Evolutionary conservation across 768 basidiomycete genomes (phyloP).

Genomic region (Inosperma sp.): DNA sequence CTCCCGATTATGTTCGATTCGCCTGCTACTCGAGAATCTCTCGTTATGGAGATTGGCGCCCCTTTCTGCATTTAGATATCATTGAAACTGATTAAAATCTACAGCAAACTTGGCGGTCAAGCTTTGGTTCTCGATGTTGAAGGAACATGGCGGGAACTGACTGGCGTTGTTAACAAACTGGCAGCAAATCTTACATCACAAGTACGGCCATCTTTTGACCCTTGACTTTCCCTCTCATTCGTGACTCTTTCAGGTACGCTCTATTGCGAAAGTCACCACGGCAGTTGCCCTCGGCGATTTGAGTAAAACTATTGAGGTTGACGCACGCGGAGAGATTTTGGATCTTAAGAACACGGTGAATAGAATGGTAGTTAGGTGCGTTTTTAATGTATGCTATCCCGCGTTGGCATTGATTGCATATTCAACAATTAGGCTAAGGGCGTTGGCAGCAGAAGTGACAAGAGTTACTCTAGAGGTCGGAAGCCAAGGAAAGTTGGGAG

Average conservation of each 20-base stretch:
- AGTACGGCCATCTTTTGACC: conserved; percentile 21
- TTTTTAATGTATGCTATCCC: not conserved
- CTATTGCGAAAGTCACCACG: conserved; percentile 89
- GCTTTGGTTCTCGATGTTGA: conserved; percentile 84
- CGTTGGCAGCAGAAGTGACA: conserved; percentile 77
- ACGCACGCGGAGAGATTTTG: conserved; percentile 84
- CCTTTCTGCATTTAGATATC: conserved; percentile 3
- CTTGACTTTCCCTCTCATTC: not conserved
- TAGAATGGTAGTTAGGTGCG: conserved; percentile 51
- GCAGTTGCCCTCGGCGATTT: conserved; percentile 90
- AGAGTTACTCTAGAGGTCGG: conserved; percentile 83
- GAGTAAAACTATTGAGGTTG: conserved; percentile 87
- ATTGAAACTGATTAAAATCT: not conserved
- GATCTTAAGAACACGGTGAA: conserved; percentile 69
- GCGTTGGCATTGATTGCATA: not conserved
- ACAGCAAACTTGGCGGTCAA: conserved; percentile 81
- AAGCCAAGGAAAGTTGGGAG: conserved; percentile 84
- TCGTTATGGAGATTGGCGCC: not conserved
- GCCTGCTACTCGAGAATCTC: not conserved
- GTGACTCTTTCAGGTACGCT: conserved; percentile 50
- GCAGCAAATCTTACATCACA: conserved; percentile 78
- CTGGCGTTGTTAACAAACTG: conserved; percentile 77
- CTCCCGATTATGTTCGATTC: not conserved
- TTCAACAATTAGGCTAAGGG: conserved; percentile 39
- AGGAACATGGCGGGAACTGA: conserved; percentile 85